Percentiles rank a stretch among this genome's conserved stretches.
phyloP scores from a whole-genome alignment of 345 rosid species.

The Eucalyptus pauciflora region DNA sequence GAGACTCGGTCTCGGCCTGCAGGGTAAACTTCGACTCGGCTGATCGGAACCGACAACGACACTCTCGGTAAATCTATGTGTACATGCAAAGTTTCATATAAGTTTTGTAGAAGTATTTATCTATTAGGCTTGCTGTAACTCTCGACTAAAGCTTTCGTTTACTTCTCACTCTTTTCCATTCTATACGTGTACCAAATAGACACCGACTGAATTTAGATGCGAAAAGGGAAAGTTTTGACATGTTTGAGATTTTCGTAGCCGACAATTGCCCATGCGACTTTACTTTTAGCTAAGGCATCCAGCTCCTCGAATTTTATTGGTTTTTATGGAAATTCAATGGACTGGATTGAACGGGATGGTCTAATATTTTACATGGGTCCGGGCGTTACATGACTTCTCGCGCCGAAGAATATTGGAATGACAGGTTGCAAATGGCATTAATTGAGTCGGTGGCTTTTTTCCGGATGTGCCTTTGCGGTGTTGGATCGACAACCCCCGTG shows the following conservation, averaged over 20 bases:
- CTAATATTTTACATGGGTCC: neutral
- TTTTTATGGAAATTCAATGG: neutral
- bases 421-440: neutral
- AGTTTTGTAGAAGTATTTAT: neutral
- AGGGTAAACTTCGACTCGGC: neutral
- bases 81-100: neutral
- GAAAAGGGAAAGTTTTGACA: neutral
- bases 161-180: neutral
- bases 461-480: neutral
- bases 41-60: neutral
- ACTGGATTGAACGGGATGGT: neutral
- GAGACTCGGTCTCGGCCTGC: conserved; percentile 40
- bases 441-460: neutral
- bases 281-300: neutral
- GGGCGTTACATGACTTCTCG: neutral
- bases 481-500: neutral
- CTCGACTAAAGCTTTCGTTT: neutral
- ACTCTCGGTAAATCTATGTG: neutral
- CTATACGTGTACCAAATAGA: neutral
- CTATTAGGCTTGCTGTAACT: neutral
- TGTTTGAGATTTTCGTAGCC: neutral
- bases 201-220: neutral
- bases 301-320: neutral
- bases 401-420: neutral
- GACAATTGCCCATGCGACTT: neutral